Conservation (phyloP, 345 rosid genomes). For the Hibiscus trionum region DNA sequence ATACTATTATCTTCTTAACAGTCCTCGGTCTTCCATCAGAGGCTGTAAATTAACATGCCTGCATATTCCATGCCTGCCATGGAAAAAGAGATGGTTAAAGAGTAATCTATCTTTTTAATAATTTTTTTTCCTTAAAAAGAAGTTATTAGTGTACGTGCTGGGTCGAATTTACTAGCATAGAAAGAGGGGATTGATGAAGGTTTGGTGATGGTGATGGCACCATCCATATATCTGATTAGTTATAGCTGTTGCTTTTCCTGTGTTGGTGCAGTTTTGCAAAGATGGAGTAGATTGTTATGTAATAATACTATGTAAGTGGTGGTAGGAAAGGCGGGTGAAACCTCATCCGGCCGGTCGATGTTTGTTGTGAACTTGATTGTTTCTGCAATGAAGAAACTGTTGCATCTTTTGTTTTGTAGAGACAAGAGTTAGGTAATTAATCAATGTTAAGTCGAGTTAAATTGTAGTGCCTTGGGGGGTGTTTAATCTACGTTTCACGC, state of each 20-base stretch:
- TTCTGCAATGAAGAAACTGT: neutral
- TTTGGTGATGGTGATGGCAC: neutral
- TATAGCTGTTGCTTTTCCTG: neutral
- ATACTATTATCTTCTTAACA: conserved; percentile 12
- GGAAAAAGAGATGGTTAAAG: conserved; percentile 11
- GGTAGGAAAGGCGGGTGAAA: conserved; percentile 18
- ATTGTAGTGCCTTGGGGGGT: too few species aligned
- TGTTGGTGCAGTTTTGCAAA: conserved; percentile 25
- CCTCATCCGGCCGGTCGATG: conserved; percentile 14
- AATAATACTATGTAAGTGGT: conserved; percentile 13
- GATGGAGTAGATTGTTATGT: conserved; percentile 19
- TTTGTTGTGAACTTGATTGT: conserved; percentile 6
- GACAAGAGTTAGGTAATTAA: too few species aligned
- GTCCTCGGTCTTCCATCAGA: conserved; percentile 13
- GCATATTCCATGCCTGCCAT: neutral
- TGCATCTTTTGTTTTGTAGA: neutral
- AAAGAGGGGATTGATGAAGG: neutral
- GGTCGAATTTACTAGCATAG: neutral
- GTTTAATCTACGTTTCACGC: too few species aligned
- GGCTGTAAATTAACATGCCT: conserved; percentile 4
- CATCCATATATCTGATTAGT: neutral
- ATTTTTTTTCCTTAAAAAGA: neutral
- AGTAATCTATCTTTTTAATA: neutral
- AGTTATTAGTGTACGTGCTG: neutral
- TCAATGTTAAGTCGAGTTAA: too few species aligned